phyloP scores from a whole-genome alignment of 2,329 filamentous ascomycete species.

The Chalaropsis thielavioides region DNA sequence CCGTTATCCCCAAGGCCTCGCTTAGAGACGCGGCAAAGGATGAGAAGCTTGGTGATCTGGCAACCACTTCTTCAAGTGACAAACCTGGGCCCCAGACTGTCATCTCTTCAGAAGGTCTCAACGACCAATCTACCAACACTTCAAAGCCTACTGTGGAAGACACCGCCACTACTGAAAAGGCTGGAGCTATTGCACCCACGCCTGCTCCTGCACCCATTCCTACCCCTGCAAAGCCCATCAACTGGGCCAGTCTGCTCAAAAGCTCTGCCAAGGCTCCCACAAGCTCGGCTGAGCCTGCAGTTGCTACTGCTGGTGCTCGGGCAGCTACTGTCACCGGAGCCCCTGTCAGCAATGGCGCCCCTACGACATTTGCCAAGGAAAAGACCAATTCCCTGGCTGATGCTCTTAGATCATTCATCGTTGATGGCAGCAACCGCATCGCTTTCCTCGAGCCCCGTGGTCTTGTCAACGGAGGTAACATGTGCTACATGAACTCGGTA shows the following conservation, averaged over 20 bases:
- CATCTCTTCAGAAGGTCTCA: constrained; percentile 1
- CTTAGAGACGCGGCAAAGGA: constrained; percentile 22
- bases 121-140: constrained; percentile 10
- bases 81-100: background rate
- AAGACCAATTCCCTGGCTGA: constrained; percentile 53
- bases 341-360: constrained; percentile 21
- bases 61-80: background rate
- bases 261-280: constrained; percentile 12
- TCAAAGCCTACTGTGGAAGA: constrained; percentile 19
- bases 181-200: constrained; percentile 18
- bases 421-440: constrained; percentile 50
- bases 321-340: constrained; percentile 16
- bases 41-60: background rate
- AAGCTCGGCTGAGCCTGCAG: constrained; percentile 22
- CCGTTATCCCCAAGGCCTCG: constrained; percentile 32
- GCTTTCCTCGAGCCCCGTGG: constrained; percentile 84
- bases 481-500: constrained; percentile 99
- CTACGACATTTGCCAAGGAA: constrained; percentile 29
- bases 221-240: constrained; percentile 18
- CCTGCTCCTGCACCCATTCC: constrained; percentile 19
- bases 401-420: constrained; percentile 58
- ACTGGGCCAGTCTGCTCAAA: constrained; percentile 18
- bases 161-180: constrained; percentile 20
- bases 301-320: background rate
- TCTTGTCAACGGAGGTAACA: constrained; percentile 91